phyloP scores from a whole-genome alignment of 345 rosid genomes.

The Litchi chinensis region DNA sequence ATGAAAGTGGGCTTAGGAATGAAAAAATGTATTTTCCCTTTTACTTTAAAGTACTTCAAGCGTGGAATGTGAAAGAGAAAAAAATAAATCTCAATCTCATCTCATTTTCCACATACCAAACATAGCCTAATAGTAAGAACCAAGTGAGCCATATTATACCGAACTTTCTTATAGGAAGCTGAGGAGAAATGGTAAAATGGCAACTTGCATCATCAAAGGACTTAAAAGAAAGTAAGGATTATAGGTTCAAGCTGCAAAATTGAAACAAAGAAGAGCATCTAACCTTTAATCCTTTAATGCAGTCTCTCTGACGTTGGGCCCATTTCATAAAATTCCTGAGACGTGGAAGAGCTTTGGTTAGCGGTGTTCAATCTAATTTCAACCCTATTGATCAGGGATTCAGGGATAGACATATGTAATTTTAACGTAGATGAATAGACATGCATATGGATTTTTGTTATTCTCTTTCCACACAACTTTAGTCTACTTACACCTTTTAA shows the following conservation, averaged over 20 bases:
- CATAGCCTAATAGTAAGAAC: too few relatives aligned
- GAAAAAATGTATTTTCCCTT: too few relatives aligned
- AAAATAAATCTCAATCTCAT: too few relatives aligned
- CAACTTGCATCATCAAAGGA: not conserved
- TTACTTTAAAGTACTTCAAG: too few relatives aligned
- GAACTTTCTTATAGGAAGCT: not conserved
- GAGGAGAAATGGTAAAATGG: not conserved
- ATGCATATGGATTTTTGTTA: not conserved
- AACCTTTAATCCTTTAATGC: not conserved
- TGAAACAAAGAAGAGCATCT: not conserved
- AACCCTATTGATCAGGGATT: not conserved
- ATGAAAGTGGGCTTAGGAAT: too few relatives aligned
- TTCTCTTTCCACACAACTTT: too few relatives aligned
- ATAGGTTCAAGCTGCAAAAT: not conserved
- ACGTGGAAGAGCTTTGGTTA: not conserved
- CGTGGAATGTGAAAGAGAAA: too few relatives aligned
- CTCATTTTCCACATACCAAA: too few relatives aligned
- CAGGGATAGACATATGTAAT: not conserved
- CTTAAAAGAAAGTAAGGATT: not conserved
- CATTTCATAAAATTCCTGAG: not conserved
- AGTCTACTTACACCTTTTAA: not conserved
- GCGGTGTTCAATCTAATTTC: not conserved
- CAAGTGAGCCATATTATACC: not conserved
- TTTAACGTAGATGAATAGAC: not conserved
- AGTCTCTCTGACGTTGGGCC: not conserved